These are phyloP conservation scores for Candida manassasensis DNA, from an alignment of 805 yeast genomes.

Conservation along the genomic window DNA sequence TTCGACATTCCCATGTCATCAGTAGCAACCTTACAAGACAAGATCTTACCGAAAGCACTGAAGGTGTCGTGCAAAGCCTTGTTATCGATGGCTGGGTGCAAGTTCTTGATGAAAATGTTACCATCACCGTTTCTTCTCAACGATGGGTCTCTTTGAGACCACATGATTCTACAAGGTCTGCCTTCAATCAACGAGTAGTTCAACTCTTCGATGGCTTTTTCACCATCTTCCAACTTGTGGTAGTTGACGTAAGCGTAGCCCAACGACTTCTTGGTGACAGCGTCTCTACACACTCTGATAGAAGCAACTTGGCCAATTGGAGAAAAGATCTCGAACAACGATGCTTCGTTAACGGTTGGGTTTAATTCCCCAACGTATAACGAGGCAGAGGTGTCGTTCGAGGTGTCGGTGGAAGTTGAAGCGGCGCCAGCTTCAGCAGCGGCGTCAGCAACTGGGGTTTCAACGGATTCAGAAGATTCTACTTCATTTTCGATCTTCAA, in stretches of 20 bases:
- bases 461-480: slow-evolving; percentile 21
- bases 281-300: slow-evolving; percentile 98
- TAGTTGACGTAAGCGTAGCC: slow-evolving; percentile 98
- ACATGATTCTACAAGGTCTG: slow-evolving; percentile 97
- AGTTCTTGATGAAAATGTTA: slow-evolving; percentile 95
- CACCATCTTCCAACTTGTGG: slow-evolving; percentile 85
- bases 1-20: slow-evolving; percentile 88
- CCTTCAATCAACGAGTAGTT: slow-evolving; percentile 94
- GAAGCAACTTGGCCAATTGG: slow-evolving; percentile 93
- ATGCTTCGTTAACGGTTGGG: slow-evolving; percentile 88
- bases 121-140: slow-evolving; percentile 93
- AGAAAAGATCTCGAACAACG: slow-evolving; percentile 89
- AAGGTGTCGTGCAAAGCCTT: slow-evolving; percentile 98
- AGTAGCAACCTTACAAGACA: slow-evolving; percentile 96
- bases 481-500: slow-evolving; percentile 39
- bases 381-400: slow-evolving; percentile 63
- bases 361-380: slow-evolving; percentile 97
- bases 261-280: slow-evolving; percentile 91
- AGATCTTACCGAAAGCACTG: slow-evolving; percentile 91
- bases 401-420: slow-evolving; percentile 17
- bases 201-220: slow-evolving; percentile 89
- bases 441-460: slow-evolving; percentile 23
- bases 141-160: slow-evolving; percentile 99
- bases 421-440: slow-evolving; percentile 31
- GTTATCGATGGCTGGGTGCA: slow-evolving; percentile 97